A percentile compares a stretch with the other conserved stretches of the same genome.
phyloP scores from a whole-genome alignment of 2,329 filamentous ascomycete species.

The Leptosphaerulina australis region DNA sequence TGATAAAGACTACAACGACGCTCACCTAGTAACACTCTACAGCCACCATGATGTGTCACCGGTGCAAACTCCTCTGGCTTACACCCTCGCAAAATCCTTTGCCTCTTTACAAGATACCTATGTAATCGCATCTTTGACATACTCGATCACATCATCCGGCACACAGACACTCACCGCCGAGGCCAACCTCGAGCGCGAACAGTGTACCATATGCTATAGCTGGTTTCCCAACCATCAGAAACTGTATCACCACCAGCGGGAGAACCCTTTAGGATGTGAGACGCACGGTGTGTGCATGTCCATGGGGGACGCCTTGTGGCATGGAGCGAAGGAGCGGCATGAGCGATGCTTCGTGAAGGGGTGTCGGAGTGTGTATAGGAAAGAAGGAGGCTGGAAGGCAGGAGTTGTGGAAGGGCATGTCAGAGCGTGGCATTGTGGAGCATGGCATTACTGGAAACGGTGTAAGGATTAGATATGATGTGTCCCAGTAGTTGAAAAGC shows the following conservation, averaged over 20 bases:
- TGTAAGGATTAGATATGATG: too few species aligned
- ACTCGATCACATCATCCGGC: conserved; percentile 17
- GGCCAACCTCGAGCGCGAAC: conserved; percentile 31
- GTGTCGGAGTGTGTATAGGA: conserved; percentile 27
- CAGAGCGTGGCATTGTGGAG: conserved; percentile 3
- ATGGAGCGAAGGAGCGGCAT: conserved; percentile 24
- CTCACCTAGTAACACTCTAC: background rate
- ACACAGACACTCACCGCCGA: conserved; percentile 20
- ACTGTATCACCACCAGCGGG: conserved; percentile 18
- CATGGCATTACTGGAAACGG: too few species aligned
- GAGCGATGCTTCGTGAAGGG: conserved; percentile 32
- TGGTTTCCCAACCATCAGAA: conserved; percentile 26
- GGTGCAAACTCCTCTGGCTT: background rate
- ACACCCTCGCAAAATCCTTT: conserved; percentile 19
- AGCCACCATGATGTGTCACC: background rate
- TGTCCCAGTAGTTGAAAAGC: too few species aligned
- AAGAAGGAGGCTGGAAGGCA: conserved; percentile 23
- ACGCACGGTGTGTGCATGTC: conserved; percentile 26
- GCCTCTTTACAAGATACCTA: conserved; percentile 18
- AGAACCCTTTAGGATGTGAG: conserved; percentile 27
- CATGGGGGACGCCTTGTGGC: conserved; percentile 23
- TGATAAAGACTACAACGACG: background rate
- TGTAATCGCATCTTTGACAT: conserved; percentile 22
- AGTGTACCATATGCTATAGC: conserved; percentile 22
- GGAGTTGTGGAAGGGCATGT: conserved; percentile 25